Evolutionary conservation across 139 green algal genomes (phyloP).

Genomic region (Coelastrella sp.): DNA sequence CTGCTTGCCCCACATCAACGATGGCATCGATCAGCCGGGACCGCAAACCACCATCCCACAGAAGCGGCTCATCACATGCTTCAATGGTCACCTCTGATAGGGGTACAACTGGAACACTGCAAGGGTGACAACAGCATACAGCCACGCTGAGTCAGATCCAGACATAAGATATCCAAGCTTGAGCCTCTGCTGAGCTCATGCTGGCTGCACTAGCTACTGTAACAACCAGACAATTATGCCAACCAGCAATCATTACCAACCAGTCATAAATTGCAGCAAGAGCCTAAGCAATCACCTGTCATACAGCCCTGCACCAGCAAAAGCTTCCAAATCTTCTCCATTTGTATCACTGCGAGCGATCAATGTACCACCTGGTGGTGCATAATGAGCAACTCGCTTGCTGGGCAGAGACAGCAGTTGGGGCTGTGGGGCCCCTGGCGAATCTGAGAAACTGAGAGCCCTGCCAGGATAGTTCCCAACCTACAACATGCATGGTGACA

Average conservation of each 20-base stretch:
- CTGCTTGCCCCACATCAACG: slow-evolving; percentile 54
- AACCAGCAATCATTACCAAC: not conserved
- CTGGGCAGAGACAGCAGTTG: slow-evolving; percentile 67
- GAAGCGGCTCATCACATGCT: slow-evolving; percentile 73
- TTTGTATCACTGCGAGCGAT: slow-evolving; percentile 91
- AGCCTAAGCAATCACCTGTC: slow-evolving; percentile 60
- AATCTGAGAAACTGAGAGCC: slow-evolving; percentile 26
- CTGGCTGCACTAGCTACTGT: not conserved
- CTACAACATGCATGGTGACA: too few relatives aligned
- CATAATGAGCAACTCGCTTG: slow-evolving; percentile 76
- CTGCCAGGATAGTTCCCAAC: slow-evolving; percentile 86
- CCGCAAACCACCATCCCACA: slow-evolving; percentile 74
- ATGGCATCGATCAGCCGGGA: slow-evolving; percentile 64
- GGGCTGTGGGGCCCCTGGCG: not conserved
- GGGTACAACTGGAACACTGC: slow-evolving; percentile 67
- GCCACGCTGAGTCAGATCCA: not conserved
- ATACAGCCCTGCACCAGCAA: slow-evolving; percentile 89
- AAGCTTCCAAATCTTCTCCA: slow-evolving; percentile 91
- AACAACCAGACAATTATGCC: not conserved
- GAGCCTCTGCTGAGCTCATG: not conserved
- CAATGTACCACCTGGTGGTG: slow-evolving; percentile 40
- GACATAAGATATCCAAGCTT: not conserved
- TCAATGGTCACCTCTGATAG: slow-evolving; percentile 59
- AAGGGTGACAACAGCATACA: not conserved
- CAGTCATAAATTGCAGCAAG: not conserved